These are phyloP conservation scores for Lavandula angustifolia DNA, from an alignment of 257 asterid genomes.

Conservation along the genomic window DNA sequence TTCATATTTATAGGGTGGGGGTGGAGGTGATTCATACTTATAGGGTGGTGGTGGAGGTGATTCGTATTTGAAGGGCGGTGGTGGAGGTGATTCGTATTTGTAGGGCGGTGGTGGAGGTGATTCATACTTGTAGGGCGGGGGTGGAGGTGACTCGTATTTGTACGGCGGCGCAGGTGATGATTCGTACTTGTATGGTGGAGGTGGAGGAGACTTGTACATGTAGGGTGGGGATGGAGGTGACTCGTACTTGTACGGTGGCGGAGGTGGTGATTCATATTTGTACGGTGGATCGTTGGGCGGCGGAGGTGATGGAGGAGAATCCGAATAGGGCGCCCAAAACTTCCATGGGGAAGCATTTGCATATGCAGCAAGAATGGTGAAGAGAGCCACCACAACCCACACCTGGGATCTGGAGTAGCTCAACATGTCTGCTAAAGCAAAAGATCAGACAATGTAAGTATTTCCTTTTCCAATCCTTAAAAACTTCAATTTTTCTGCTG, in stretches of 20 bases:
- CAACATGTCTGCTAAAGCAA: constrained; percentile 2
- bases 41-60: neutral
- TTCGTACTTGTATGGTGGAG: neutral
- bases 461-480: neutral
- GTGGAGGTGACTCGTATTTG: neutral
- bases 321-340: constrained; percentile 9
- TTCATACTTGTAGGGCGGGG: constrained; percentile 17
- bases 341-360: constrained; percentile 20
- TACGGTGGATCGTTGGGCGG: neutral
- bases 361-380: constrained; percentile 15
- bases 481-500: neutral
- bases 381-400: constrained; percentile 31
- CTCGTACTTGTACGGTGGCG: neutral
- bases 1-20: constrained; percentile 11
- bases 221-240: constrained; percentile 11
- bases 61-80: constrained; percentile 5
- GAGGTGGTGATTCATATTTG: neutral
- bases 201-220: constrained; percentile 8
- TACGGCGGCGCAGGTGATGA: neutral
- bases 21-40: neutral
- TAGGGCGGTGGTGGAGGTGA: constrained; percentile 12
- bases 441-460: constrained; percentile 5
- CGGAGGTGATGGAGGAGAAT: neutral
- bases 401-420: constrained; percentile 22
- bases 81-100: constrained; percentile 15